phyloP scores from a whole-genome alignment of 2,329 filamentous ascomycete genomes.

The Fusarium stilboides region DNA sequence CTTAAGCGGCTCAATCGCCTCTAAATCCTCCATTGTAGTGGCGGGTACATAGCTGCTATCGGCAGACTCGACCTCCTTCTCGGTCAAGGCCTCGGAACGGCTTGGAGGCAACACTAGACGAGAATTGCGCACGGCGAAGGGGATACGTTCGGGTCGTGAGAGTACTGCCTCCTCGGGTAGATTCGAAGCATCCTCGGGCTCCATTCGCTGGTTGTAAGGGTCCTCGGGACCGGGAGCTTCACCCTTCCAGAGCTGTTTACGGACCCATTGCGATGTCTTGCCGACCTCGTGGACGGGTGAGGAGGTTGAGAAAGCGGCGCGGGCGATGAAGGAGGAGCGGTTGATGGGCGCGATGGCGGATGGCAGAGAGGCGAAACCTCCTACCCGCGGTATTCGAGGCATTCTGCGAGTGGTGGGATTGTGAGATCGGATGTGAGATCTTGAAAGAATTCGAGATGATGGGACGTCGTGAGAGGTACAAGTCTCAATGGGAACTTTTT shows the following conservation, averaged over 20 bases:
- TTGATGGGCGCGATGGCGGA: slow-evolving; percentile 45
- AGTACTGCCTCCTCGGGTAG: slow-evolving; percentile 53
- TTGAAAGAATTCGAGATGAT: slow-evolving; percentile 33
- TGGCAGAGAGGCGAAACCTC: slow-evolving; percentile 54
- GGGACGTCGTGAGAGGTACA: slow-evolving; percentile 16
- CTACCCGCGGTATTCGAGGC: slow-evolving; percentile 60
- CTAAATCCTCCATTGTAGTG: slow-evolving; percentile 60
- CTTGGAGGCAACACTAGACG: slow-evolving; percentile 54
- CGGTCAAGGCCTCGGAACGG: slow-evolving; percentile 54
- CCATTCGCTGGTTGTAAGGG: slow-evolving; percentile 56
- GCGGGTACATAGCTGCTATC: slow-evolving; percentile 65
- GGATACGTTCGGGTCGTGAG: slow-evolving; percentile 43
- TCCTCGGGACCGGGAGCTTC: slow-evolving; percentile 58
- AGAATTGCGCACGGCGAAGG: slow-evolving; percentile 49
- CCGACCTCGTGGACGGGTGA: slow-evolving; percentile 45
- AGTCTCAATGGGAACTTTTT: slow-evolving; percentile 50
- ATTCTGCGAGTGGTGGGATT: slow-evolving; percentile 50
- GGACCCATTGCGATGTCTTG: slow-evolving; percentile 57
- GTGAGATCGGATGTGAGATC: slow-evolving; percentile 15
- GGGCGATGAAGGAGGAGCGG: slow-evolving; percentile 49
- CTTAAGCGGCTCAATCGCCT: slow-evolving; percentile 63
- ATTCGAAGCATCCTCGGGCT: slow-evolving; percentile 49
- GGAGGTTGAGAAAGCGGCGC: slow-evolving; percentile 56
- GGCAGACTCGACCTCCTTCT: slow-evolving; percentile 51
- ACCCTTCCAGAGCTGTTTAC: slow-evolving; percentile 59